Conservation (phyloP, 306 rosid genomes). For the Lagenaria siceraria region DNA sequence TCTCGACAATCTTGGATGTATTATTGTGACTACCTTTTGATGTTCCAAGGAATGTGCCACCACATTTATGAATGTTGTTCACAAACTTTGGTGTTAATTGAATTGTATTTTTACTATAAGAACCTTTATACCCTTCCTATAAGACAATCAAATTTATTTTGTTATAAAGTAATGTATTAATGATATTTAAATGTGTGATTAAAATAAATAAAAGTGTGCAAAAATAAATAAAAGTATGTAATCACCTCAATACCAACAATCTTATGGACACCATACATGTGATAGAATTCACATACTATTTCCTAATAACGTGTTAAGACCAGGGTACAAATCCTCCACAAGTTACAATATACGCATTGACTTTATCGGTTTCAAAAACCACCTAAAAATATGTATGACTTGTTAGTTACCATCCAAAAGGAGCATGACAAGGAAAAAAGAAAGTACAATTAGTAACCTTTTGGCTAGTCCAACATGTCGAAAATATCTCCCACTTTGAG, state of each 20-base stretch:
- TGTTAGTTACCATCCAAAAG: no score
- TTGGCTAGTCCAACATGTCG: constrained; percentile 90
- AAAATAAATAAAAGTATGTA: background rate
- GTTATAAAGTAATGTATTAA: no score
- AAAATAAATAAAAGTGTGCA: background rate
- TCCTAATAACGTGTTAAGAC: constrained; percentile 44
- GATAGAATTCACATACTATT: constrained; percentile 33
- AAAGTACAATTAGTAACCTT: constrained; percentile 24
- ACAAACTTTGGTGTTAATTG: constrained; percentile 37
- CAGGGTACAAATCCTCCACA: constrained; percentile 49
- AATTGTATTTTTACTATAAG: constrained; percentile 31
- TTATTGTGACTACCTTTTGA: constrained; percentile 34
- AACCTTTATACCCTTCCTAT: constrained; percentile 45
- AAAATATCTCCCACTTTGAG: constrained; percentile 66
- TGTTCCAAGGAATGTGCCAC: constrained; percentile 47
- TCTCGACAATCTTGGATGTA: constrained; percentile 32
- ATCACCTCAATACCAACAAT: constrained; percentile 37
- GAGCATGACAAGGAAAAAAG: background rate
- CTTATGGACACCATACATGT: constrained; percentile 37
- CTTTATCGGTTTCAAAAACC: constrained; percentile 34
- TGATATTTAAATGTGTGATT: background rate
- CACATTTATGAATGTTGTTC: constrained; percentile 19
- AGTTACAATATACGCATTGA: constrained; percentile 38
- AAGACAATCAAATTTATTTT: background rate
- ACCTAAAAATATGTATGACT: constrained; percentile 17